These are phyloP conservation scores for Microbotryomycetes sp. DNA, from an alignment of 1,284 basidiomycete genomes.

Conservation along the genomic window DNA sequence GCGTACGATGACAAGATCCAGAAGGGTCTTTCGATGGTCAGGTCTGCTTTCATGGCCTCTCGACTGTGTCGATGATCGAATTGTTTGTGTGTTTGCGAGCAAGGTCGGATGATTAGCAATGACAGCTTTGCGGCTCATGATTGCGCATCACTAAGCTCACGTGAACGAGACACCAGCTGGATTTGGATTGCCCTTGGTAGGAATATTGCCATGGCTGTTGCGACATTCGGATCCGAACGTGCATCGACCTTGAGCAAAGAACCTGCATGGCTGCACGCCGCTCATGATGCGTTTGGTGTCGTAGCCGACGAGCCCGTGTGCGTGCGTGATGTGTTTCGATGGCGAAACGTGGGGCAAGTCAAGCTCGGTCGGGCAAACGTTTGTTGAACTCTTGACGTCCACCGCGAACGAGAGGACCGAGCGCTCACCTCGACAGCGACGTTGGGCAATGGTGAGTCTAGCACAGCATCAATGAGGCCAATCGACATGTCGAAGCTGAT, in stretches of 20 bases:
- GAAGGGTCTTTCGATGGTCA: conserved; percentile 60
- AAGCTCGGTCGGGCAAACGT: too few species aligned
- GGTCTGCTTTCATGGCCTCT: conserved; percentile 57
- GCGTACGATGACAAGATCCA: conserved; percentile 81
- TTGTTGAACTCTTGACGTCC: too few species aligned
- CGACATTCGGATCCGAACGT: conserved; percentile 61
- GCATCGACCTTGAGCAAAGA: conserved; percentile 60
- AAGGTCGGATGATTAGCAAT: neutral
- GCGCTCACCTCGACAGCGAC: too few species aligned
- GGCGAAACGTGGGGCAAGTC: neutral
- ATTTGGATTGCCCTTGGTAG: conserved; percentile 23
- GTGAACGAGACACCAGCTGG: conserved; percentile 9
- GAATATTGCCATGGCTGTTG: conserved; percentile 52
- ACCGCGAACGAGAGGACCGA: too few species aligned
- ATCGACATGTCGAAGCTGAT: neutral
- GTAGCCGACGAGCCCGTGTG: neutral
- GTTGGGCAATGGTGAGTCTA: too few species aligned
- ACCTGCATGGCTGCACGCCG: conserved; percentile 50
- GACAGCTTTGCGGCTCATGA: conserved; percentile 42
- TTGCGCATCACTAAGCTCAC: neutral
- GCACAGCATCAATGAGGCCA: too few species aligned
- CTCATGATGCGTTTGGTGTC: conserved; percentile 33
- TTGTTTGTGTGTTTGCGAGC: neutral
- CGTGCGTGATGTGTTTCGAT: neutral
- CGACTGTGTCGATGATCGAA: too few species aligned